Evolutionary conservation across 1,139 yeast genomes (phyloP), one percentile per base, ranked within the genome.

Genomic region (Nadsonia starkeyi-henricii): DNA sequence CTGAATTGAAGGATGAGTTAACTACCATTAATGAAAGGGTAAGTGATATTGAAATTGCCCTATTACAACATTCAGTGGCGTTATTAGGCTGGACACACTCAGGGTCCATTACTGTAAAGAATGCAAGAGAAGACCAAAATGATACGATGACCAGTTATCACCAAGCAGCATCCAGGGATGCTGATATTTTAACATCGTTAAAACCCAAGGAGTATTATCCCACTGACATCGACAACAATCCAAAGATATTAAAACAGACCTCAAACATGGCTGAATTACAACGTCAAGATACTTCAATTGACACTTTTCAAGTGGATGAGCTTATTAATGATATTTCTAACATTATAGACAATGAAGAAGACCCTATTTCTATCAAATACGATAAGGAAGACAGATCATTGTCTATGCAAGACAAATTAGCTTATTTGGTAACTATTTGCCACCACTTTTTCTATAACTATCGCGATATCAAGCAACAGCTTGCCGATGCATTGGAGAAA

Each of bases 11-110:
- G 49, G 46, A 44, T 9, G 60, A 57, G 41, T 50, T 54, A 18
- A 47, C 50, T n/a, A 55, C 54, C 15, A 49, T 63, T 20, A 46
- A 48, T 26, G 51, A 54, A 17, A 53, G 61, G 17, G 51, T 54
- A 19, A 48, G 50, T 13, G 55, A 47, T 4, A 53, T 60, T 13
- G 62, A 61, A 42, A 45, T 49, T 30, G 53, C 50, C 28, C 50
- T 65, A 4, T 45, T 59, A 19, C 57, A 59, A 47, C 69, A 65
- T 51, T 62, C 60, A 46, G 57, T 64, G 1, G 68, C 64, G 1
- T 58, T 65, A 8, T 54, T 65, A 50, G 61, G 66, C 2, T 50
- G 58, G 48, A 54, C 63, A 3, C 63, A 54, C 45, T 57, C 53
- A 26, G 56, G 58, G 18, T 55, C 60, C 1, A 44, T 41, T 20